Evolutionary conservation across 208 protist species (phyloP).

Genomic region (Trypanosomatidae sp.): DNA sequence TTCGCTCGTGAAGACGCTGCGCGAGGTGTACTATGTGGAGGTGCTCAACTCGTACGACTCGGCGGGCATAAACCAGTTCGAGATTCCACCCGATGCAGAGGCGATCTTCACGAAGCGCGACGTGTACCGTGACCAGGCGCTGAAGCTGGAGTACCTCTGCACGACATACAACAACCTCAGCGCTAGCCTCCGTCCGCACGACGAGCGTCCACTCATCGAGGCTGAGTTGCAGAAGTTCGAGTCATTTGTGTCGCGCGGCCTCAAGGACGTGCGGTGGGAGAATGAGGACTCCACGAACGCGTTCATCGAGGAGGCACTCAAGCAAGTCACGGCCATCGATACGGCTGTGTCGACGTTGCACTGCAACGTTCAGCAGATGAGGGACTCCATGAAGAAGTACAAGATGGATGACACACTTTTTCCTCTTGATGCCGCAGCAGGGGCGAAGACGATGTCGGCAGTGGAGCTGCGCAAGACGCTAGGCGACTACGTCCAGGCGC

Average conservation of each 20-base stretch:
- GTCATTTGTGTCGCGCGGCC: conserved; percentile 64
- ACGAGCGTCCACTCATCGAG: conserved; percentile 93
- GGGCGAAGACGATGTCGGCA: conserved; percentile 89
- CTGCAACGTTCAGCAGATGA: conserved; percentile 84
- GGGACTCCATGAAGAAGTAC: conserved; percentile 79
- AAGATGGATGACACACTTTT: conserved; percentile 79
- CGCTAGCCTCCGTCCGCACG: conserved; percentile 82
- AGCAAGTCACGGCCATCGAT: conserved; percentile 82
- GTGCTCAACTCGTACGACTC: conserved; percentile 90
- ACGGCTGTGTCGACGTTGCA: conserved; percentile 88
- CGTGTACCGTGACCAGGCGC: conserved; percentile 88
- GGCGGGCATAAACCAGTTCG: conserved; percentile 55
- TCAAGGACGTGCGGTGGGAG: conserved; percentile 90
- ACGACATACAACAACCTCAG: conserved; percentile 95
- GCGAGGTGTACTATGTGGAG: conserved; percentile 97
- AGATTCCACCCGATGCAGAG: conserved; percentile 82
- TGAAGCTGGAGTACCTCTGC: conserved; percentile 93
- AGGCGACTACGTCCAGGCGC: conserved; percentile 66
- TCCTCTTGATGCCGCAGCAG: conserved; percentile 78
- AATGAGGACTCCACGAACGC: conserved; percentile 80
- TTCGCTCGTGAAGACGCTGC: conserved; percentile 93
- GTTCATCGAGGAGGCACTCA: conserved; percentile 90
- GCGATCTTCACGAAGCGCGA: conserved; percentile 92
- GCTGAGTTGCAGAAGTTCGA: conserved; percentile 89
- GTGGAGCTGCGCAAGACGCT: conserved; percentile 88